These are phyloP conservation scores for Talaromyces liani DNA, from an alignment of 495 filamentous ascomycete genomes.

Conservation along the genomic window DNA sequence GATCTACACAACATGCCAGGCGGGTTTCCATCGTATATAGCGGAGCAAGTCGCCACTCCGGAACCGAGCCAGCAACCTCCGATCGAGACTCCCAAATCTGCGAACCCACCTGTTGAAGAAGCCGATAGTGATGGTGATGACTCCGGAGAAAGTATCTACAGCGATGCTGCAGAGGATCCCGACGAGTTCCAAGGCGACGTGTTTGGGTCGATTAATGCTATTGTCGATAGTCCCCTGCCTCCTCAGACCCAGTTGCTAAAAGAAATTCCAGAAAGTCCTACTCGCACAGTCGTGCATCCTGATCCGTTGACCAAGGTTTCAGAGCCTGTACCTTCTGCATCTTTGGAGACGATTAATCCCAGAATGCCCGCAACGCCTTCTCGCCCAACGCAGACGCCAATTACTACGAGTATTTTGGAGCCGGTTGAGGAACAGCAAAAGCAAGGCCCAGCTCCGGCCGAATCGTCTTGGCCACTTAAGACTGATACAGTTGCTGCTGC, in stretches of 20 bases:
- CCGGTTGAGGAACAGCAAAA: background rate
- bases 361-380: constrained; percentile 10
- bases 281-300: constrained; percentile 1
- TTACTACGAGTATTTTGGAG: constrained; percentile 2
- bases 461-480: constrained; percentile 7
- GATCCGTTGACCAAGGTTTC: background rate
- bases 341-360: constrained; percentile 2
- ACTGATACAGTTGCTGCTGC: background rate
- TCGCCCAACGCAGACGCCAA: background rate
- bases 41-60: background rate
- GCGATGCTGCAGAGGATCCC: constrained; percentile 78
- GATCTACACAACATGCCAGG: constrained; percentile 29
- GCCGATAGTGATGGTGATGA: constrained; percentile 39
- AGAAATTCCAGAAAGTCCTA: constrained; percentile 6
- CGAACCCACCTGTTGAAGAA: background rate
- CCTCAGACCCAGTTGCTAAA: constrained; percentile 3
- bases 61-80: background rate
- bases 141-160: constrained; percentile 66
- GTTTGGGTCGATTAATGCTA: constrained; percentile 78
- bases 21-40: constrained; percentile 22
- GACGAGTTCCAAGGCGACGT: constrained; percentile 61
- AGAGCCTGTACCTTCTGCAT: background rate
- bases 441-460: background rate
- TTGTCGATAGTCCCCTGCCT: constrained; percentile 54
- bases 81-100: background rate